Evolutionary conservation across 2,329 filamentous ascomycete species (phyloP), one percentile per base, ranked within the genome.

Genomic region (Microascus cirrosus): DNA sequence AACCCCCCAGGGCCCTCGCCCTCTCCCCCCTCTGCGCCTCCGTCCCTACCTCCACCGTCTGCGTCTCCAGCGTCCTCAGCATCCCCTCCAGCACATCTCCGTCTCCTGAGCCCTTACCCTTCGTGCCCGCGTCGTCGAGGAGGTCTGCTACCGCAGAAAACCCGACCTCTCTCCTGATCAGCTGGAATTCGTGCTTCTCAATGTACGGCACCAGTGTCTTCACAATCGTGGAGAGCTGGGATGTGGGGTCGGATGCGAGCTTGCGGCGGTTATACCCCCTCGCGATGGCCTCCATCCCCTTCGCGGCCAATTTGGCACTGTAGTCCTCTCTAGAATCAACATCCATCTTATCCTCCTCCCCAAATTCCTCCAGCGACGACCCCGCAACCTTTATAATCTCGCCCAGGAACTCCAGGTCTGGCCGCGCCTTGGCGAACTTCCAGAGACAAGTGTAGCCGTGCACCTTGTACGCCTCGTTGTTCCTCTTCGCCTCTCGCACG

Each of bases 401-500:
- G 4, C 79, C 73, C 64, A 88, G 83, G 70, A 95, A 75, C 63
- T 91, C 82, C 18, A 90, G 67, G 65, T 92, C 87, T 25, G 79
- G 77, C 53, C 87, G 79, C 15, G 81, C 81, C 42, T 80, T 79
- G n/a, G 84, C 81, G 65, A 93, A 88, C 58, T 83, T 78, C 66
- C 89, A 91, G 5, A 96, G 74, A 36, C 83, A 84, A 58, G 76
- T 74, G 61, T 96, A 81, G 0, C 89, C 89, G 69, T 89, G 79
- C 22, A 87, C 86, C 15, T 89, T 83, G 70, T 97, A 99, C 8
- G 77, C 77, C n/a, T 85, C 82, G 66, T 96, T 96, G 67, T 92
- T 93, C 35, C 94, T 83, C 75, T 94, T 96, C 10, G 91, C 91
- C 77, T 99, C 94, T 59, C 93, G 82, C 18, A 93, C 70, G 5